Percentiles rank a stretch among this genome's conserved stretches.
These are phyloP conservation scores for Mesostigma viride DNA, from an alignment of 139 green algal species.

Conservation along the genomic window DNA sequence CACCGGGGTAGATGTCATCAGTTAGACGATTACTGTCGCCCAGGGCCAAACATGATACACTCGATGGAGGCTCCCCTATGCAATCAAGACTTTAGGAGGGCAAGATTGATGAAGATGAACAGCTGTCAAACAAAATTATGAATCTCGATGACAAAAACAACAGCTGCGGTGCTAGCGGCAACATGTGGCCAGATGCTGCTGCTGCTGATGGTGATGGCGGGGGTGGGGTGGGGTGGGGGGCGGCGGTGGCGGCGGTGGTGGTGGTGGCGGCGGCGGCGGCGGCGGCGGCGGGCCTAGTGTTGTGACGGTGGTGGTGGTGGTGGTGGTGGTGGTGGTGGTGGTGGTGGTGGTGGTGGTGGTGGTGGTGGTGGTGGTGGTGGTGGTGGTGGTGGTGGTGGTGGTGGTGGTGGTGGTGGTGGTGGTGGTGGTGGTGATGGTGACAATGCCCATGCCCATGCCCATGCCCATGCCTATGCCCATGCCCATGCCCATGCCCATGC, in stretches of 20 bases:
- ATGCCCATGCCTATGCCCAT: no score
- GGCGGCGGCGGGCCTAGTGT: background rate
- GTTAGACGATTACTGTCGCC: no score
- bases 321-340: conserved; percentile 8
- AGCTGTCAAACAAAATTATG: background rate
- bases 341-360: background rate
- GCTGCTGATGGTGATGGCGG: no score
- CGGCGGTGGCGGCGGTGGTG: background rate
- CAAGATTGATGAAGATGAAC: no score
- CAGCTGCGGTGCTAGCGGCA: conserved; percentile 7
- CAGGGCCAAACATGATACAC: no score
- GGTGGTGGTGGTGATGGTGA: conserved; percentile 17
- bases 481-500: no score
- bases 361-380: conserved; percentile 1
- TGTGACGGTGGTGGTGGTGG: conserved; percentile 10
- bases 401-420: conserved; percentile 3
- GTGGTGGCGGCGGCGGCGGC: background rate
- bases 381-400: conserved; percentile 1
- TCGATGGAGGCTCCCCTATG: no score
- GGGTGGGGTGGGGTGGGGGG: no score
- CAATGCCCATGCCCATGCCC: no score
- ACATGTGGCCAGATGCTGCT: conserved; percentile 4
- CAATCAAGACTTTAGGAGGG: no score
- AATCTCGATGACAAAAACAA: conserved; percentile 3
- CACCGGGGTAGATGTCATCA: no score